Evolutionary conservation across 371 early-diverging fungal genomes (phyloP), one percentile per base, ranked within the genome.

Genomic region (Haplosporangium sp.): DNA sequence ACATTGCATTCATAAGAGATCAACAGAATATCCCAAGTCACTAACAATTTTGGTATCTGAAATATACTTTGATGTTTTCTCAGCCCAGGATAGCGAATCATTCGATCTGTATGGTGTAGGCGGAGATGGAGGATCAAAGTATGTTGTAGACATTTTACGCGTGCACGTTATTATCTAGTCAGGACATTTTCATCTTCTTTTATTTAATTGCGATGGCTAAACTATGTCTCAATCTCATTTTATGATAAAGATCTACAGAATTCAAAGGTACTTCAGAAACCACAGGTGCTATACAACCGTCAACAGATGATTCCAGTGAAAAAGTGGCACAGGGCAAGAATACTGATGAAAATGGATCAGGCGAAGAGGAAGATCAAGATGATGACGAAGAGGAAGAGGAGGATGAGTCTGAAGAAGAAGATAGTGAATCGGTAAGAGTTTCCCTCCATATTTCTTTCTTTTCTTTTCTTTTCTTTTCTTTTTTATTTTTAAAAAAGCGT

Each of bases 31-130:
- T n/a, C 50, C n/a, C n/a, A 15, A n/a, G n/a, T n/a, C 50, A 50
- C 50, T 50, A 50, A 50, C n/a, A 50, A n/a, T n/a, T 3, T n/a
- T 34, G 34, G 8, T 52, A 52, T 19, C 52, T 13, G 20, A 1
- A 35, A 15, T 17, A 15, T 37, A 8, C 40, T 40, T 55, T 9
- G 9, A 47, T 6, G 19, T 42, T 20, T 20, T 35, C 52, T 45
- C 69, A 81, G 82, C 61, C 5, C 75, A 63, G 20, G 76, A 75
- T 15, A 69, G 69, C 53, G 82, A 81, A 35, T 69, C 76, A 10
- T 81, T 81, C 44, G 82, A 81, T 66, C 72, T 81, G 11, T 81
- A 81, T 34, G 82, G 82, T 3, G 72, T 63, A 10, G 77, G 72
- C 48, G 65, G 65, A n/a, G 75, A 66, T 19, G 71, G 58, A 0